Conservation (phyloP, 176 grass and related monocot genomes). For the Phoenix roebelenii region DNA sequence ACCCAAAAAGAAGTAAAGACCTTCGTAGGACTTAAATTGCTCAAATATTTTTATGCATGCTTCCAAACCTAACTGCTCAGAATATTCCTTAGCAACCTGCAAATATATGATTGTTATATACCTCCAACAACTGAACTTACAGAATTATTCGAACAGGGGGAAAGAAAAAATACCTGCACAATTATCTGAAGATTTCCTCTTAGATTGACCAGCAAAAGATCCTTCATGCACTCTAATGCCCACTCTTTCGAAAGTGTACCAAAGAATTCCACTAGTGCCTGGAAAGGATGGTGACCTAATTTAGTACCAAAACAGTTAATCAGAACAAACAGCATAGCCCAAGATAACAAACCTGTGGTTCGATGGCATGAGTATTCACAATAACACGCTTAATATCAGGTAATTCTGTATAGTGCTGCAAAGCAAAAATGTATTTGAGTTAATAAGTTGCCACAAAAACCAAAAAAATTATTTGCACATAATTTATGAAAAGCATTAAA, state of each 20-base stretch:
- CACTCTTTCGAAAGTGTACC: conserved; percentile 86
- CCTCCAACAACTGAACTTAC: background rate
- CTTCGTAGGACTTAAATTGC: conserved; percentile 98
- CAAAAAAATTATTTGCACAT: background rate
- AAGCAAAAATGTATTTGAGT: conserved; percentile 15
- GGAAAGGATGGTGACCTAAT: background rate
- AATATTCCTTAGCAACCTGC: conserved; percentile 89
- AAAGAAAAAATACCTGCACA: conserved; percentile 57
- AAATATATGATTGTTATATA: conserved; percentile 7
- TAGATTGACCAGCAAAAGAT: conserved; percentile 81
- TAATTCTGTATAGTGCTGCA: conserved; percentile 89
- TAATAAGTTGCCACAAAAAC: conserved; percentile 7
- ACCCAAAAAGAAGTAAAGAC: conserved; percentile 97
- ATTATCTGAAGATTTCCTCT: conserved; percentile 97
- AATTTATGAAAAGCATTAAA: conserved; percentile 21
- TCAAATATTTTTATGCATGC: conserved; percentile 93
- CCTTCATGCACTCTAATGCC: conserved; percentile 98
- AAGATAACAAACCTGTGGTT: conserved; percentile 68
- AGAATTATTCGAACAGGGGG: background rate
- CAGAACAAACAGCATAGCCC: background rate
- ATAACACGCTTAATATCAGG: conserved; percentile 94
- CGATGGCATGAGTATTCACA: conserved; percentile 96
- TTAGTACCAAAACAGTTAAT: background rate
- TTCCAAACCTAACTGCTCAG: conserved; percentile 75
- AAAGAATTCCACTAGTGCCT: conserved; percentile 97